A percentile compares a stretch with the other conserved stretches of the same genome.
These are phyloP conservation scores for Arabidopsis hybrid DNA, from an alignment of 441 rosid genomes.

Conservation along the genomic window DNA sequence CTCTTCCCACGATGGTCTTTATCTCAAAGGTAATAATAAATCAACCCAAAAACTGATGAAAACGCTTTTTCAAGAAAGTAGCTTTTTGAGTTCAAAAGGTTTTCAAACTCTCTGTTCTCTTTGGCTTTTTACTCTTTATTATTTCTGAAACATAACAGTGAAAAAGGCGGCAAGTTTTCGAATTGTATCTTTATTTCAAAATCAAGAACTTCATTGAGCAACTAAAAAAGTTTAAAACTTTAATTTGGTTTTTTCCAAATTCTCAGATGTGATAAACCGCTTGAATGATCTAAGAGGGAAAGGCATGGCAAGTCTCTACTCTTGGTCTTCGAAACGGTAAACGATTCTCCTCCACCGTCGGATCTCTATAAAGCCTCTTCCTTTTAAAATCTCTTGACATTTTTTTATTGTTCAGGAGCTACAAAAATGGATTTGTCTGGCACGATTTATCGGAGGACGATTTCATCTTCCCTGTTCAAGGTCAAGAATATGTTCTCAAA, in stretches of 20 bases:
- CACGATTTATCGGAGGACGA: slow-evolving; percentile 82
- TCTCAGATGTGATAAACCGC: slow-evolving; percentile 79
- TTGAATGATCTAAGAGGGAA: slow-evolving; percentile 82
- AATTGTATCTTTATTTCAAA: slow-evolving; percentile 29
- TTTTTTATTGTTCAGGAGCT: slow-evolving; percentile 57
- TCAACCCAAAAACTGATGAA: background rate
- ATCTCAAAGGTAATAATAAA: slow-evolving; percentile 53
- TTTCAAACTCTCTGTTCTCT: slow-evolving; percentile 28
- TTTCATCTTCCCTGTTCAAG: slow-evolving; percentile 79
- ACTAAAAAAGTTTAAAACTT: background rate
- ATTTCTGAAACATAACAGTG: slow-evolving; percentile 24
- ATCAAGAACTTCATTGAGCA: background rate
- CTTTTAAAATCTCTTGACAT: background rate
- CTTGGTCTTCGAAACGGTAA: slow-evolving; percentile 97
- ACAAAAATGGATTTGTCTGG: slow-evolving; percentile 95
- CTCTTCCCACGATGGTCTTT: slow-evolving; percentile 64
- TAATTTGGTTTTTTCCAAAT: background rate
- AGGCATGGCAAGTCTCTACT: slow-evolving; percentile 84
- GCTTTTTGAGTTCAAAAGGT: slow-evolving; percentile 39
- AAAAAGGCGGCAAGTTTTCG: slow-evolving; percentile 39
- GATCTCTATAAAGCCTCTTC: slow-evolving; percentile 27
- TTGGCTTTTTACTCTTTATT: slow-evolving; percentile 35
- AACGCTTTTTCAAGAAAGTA: slow-evolving; percentile 21
- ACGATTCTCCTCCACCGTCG: slow-evolving; percentile 19
- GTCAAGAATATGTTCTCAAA: slow-evolving; percentile 87